phyloP scores from a whole-genome alignment of 2,329 filamentous ascomycete genomes.

The Tolypocladium sp. region DNA sequence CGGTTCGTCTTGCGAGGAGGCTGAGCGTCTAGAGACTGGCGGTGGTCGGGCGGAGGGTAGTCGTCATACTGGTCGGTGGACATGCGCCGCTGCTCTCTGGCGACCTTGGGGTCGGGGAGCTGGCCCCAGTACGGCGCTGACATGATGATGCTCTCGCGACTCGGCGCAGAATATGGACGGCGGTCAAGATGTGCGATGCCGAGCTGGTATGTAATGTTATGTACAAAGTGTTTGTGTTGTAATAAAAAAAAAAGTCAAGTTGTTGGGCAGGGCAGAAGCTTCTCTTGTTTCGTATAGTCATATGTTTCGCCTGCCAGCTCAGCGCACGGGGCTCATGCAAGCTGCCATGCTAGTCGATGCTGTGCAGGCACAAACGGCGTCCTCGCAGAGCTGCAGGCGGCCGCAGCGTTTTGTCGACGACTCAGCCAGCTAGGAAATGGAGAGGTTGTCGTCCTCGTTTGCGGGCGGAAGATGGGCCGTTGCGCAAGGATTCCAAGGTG shows the following conservation, averaged over 20 bases:
- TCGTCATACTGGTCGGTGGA: slow-evolving; percentile 10
- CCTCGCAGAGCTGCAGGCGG: neutral
- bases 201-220: neutral
- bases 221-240: neutral
- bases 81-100: slow-evolving; percentile 24
- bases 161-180: neutral
- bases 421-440: neutral
- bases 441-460: neutral
- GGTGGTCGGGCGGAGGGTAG: slow-evolving; percentile 18
- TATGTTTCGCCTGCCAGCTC: neutral
- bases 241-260: neutral
- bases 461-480: neutral
- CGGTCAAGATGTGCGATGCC: neutral
- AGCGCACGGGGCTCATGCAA: slow-evolving; percentile 7
- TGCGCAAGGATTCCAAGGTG: slow-evolving; percentile 3
- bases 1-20: slow-evolving; percentile 38
- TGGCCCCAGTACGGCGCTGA: slow-evolving; percentile 49
- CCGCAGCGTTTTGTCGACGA: neutral
- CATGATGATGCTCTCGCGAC: slow-evolving; percentile 22
- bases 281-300: neutral
- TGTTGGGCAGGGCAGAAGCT: neutral
- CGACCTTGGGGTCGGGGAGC: slow-evolving; percentile 39
- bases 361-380: neutral
- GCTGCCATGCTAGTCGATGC: slow-evolving; percentile 1
- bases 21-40: slow-evolving; percentile 24